These are phyloP conservation scores for Plasmodium gaboni DNA, from an alignment of 169 alveolate species.

Conservation along the genomic window DNA sequence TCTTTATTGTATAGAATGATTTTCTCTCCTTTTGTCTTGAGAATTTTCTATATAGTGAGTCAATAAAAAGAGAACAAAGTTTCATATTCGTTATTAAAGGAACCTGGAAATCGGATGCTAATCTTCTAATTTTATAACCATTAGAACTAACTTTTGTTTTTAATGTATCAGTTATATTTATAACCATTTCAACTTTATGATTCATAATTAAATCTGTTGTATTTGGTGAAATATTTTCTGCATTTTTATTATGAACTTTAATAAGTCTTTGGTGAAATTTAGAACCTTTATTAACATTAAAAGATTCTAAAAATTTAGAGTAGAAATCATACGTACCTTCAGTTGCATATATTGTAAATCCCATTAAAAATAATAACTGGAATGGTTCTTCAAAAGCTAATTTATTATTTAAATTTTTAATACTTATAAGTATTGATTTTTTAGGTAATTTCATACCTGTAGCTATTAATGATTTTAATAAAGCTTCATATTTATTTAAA, in stretches of 20 bases:
- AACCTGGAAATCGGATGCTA: constrained; percentile 82
- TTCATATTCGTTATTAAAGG: constrained; percentile 79
- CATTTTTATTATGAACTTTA: constrained; percentile 73
- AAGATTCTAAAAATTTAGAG: constrained; percentile 63
- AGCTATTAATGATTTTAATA: constrained; percentile 90
- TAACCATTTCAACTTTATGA: constrained; percentile 82
- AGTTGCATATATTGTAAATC: constrained; percentile 84
- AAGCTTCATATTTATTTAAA: constrained; percentile 89
- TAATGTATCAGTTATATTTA: constrained; percentile 80
- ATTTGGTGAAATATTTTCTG: constrained; percentile 54
- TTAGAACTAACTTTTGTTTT: constrained; percentile 76
- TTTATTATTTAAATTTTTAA: constrained; percentile 81
- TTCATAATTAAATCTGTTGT: constrained; percentile 78
- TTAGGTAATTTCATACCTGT: constrained; percentile 87
- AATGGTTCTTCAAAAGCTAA: constrained; percentile 80
- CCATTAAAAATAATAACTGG: constrained; percentile 79
- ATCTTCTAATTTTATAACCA: constrained; percentile 84
- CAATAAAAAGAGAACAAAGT: constrained; percentile 81
- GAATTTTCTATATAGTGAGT: constrained; percentile 80
- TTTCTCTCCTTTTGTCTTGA: constrained; percentile 78
- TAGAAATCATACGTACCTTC: constrained; percentile 83
- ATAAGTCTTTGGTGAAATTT: constrained; percentile 77
- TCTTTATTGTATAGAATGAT: constrained; percentile 80
- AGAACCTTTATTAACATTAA: constrained; percentile 46
- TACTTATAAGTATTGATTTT: constrained; percentile 79